These are phyloP conservation scores for Xanthoceras sorbifolium DNA, from an alignment of 345 rosid genomes.

Conservation along the genomic window DNA sequence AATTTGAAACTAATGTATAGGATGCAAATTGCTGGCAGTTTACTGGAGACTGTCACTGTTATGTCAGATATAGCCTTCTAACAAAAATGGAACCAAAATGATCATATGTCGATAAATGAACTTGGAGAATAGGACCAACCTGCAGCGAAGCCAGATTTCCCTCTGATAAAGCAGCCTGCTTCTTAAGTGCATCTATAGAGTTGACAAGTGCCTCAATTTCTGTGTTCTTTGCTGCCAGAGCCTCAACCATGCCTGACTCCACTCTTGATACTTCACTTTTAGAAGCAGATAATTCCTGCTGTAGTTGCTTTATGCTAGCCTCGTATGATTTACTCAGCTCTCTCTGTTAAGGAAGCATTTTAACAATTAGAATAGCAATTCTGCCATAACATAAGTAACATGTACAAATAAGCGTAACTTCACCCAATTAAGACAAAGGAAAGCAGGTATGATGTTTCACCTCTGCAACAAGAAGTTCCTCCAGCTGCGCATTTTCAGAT, in stretches of 20 bases:
- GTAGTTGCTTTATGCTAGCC: slow-evolving; percentile 81
- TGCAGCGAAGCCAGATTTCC: slow-evolving; percentile 91
- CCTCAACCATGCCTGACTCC: slow-evolving; percentile 84
- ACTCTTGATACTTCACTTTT: slow-evolving; percentile 77
- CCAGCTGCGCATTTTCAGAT: slow-evolving; percentile 95
- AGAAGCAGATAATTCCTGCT: slow-evolving; percentile 72
- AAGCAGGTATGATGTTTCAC: slow-evolving; percentile 34
- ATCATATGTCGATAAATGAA: slow-evolving; percentile 11
- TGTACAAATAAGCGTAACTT: slow-evolving; percentile 10
- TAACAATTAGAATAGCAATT: slow-evolving; percentile 24
- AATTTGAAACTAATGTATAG: not conserved
- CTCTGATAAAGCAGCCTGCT: slow-evolving; percentile 80
- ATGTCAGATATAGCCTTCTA: not conserved
- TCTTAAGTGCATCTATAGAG: slow-evolving; percentile 77
- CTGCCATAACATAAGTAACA: slow-evolving; percentile 9
- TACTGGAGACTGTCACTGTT: not conserved
- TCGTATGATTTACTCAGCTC: slow-evolving; percentile 91
- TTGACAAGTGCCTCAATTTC: slow-evolving; percentile 85
- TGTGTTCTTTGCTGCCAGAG: slow-evolving; percentile 86
- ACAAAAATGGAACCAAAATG: not conserved
- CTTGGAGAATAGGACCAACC: slow-evolving; percentile 45
- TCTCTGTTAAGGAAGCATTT: slow-evolving; percentile 58
- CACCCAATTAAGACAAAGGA: slow-evolving; percentile 16
- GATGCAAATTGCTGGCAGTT: not conserved
- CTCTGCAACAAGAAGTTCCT: slow-evolving; percentile 97